phyloP scores from a whole-genome alignment of 1,284 basidiomycete species.

The Fomitopsis palustris region DNA sequence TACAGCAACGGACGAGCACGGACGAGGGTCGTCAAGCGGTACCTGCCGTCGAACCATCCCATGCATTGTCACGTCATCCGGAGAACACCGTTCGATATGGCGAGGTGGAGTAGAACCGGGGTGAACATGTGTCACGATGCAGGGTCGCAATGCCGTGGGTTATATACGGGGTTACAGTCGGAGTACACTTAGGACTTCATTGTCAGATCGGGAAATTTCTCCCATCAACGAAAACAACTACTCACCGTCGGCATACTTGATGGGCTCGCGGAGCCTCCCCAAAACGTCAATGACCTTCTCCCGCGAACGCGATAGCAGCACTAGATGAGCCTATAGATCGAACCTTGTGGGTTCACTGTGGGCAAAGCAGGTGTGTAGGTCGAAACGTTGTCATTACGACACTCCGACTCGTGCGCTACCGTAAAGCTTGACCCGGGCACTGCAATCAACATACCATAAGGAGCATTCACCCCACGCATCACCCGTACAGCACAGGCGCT shows the following conservation, averaged over 20 bases:
- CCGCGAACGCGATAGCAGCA: background rate
- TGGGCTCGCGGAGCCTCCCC: background rate
- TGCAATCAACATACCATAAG: background rate
- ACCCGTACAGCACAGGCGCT: background rate
- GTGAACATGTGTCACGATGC: background rate
- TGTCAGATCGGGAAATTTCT: background rate
- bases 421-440: background rate
- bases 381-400: background rate
- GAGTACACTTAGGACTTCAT: background rate
- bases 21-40: background rate
- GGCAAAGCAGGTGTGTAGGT: background rate
- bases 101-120: background rate
- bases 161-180: background rate
- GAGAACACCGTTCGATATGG: background rate
- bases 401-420: background rate
- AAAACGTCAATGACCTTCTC: background rate
- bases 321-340: slow-evolving; percentile 2
- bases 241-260: background rate
- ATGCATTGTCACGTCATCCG: background rate
- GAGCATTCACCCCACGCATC: background rate
- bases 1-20: background rate
- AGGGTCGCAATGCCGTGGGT: background rate
- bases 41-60: background rate
- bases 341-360: background rate
- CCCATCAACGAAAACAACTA: too few species aligned